These are phyloP conservation scores for Saccharomycopsis olivae DNA, from an alignment of 805 yeast species.

Conservation along the genomic window DNA sequence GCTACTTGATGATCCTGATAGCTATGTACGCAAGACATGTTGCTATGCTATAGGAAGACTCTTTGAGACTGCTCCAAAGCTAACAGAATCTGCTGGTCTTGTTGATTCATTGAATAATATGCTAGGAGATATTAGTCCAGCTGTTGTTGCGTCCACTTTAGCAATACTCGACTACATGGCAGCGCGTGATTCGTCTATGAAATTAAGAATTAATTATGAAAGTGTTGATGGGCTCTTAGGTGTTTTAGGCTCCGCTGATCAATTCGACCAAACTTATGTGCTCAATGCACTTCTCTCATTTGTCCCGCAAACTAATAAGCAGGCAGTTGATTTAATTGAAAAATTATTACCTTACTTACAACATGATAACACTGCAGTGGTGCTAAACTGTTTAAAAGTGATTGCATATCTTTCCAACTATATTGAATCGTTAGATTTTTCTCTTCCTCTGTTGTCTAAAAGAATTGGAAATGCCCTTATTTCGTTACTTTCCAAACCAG, in stretches of 20 bases:
- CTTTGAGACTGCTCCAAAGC: conserved; percentile 41
- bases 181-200: conserved; percentile 38
- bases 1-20: conserved; percentile 35
- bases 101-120: conserved; percentile 39
- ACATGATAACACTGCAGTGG: conserved; percentile 75
- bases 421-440: conserved; percentile 41
- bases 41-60: conserved; percentile 59
- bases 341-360: conserved; percentile 58
- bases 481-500: conserved; percentile 58
- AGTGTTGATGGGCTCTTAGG: background rate
- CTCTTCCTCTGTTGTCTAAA: conserved; percentile 43
- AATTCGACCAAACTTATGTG: conserved; percentile 68
- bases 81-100: conserved; percentile 33
- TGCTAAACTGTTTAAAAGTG: conserved; percentile 62
- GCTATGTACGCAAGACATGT: conserved; percentile 58
- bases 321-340: conserved; percentile 58
- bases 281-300: conserved; percentile 53
- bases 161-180: conserved; percentile 58
- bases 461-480: conserved; percentile 60
- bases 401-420: conserved; percentile 67
- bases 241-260: conserved; percentile 25
- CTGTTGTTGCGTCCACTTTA: conserved; percentile 65
- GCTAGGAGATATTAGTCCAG: conserved; percentile 41
- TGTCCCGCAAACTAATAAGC: conserved; percentile 48
- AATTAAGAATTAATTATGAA: conserved; percentile 24